Conservation (phyloP, 495 filamentous ascomycete species). For the Pseudevernia furfuracea region DNA sequence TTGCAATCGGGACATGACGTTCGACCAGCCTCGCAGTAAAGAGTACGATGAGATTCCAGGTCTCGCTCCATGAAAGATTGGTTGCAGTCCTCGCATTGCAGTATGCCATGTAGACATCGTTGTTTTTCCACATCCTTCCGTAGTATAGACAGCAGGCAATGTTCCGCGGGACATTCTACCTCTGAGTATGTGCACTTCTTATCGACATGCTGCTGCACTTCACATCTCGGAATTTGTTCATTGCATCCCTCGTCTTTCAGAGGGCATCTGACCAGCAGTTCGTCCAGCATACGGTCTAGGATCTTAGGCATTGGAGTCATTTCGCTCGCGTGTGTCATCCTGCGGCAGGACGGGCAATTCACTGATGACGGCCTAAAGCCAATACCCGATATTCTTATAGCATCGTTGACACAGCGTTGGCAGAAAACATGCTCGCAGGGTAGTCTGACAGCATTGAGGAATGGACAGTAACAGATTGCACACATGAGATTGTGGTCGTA, state of each 20-base stretch:
- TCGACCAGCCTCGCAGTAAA: conserved; percentile 17
- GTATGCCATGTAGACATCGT: conserved; percentile 50
- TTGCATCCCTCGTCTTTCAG: conserved; percentile 55
- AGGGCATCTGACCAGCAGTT: conserved; percentile 66
- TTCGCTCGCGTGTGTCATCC: conserved; percentile 19
- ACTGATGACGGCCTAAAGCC: neutral
- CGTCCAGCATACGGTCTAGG: conserved; percentile 64
- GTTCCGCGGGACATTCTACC: conserved; percentile 53
- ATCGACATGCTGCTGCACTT: conserved; percentile 65
- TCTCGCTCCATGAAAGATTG: conserved; percentile 50
- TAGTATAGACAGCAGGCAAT: conserved; percentile 39
- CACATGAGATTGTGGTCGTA: conserved; percentile 77
- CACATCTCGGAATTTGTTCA: conserved; percentile 52
- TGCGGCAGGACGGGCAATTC: conserved; percentile 34
- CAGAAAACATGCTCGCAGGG: conserved; percentile 75
- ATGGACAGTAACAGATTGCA: conserved; percentile 71
- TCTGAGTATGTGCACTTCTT: conserved; percentile 63
- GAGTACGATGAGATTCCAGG: conserved; percentile 41
- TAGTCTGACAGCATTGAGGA: conserved; percentile 63
- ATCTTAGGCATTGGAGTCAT: conserved; percentile 40
- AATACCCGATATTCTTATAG: conserved; percentile 35
- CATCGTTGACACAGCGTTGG: conserved; percentile 56
- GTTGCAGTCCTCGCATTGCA: conserved; percentile 48
- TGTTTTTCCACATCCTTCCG: conserved; percentile 46
- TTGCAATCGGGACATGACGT: conserved; percentile 49